Evolutionary conservation across 805 yeast genomes (phyloP).

Genomic region (Metschnikowia bowlesiae): DNA sequence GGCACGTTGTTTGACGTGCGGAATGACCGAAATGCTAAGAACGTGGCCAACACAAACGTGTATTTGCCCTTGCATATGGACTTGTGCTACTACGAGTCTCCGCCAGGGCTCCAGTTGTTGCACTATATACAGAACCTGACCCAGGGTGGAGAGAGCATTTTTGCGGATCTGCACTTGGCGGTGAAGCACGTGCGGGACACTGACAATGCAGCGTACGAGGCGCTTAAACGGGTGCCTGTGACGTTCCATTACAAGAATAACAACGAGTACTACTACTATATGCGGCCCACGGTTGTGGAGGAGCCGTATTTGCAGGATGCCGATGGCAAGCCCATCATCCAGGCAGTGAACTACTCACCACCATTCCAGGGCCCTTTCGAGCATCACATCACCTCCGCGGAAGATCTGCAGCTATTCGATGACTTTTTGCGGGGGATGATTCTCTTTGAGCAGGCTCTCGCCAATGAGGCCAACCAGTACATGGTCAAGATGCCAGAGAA

Average conservation of each 20-base stretch:
- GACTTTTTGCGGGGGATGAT: slow-evolving; percentile 57
- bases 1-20: slow-evolving; percentile 69
- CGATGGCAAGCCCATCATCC: slow-evolving; percentile 33
- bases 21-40: slow-evolving; percentile 37
- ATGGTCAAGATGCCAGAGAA: slow-evolving; percentile 53
- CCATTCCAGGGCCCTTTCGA: slow-evolving; percentile 82
- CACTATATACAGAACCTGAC: slow-evolving; percentile 56
- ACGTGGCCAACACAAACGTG: slow-evolving; percentile 64
- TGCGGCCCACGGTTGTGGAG: slow-evolving; percentile 61
- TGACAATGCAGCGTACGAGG: slow-evolving; percentile 62
- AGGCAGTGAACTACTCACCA: slow-evolving; percentile 69
- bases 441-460: slow-evolving; percentile 56
- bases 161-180: slow-evolving; percentile 67
- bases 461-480: slow-evolving; percentile 49
- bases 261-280: slow-evolving; percentile 56
- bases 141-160: slow-evolving; percentile 63
- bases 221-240: slow-evolving; percentile 57
- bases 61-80: slow-evolving; percentile 77
- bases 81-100: slow-evolving; percentile 69
- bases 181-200: slow-evolving; percentile 49
- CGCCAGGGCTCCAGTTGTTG: slow-evolving; percentile 72
- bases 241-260: slow-evolving; percentile 65
- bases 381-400: slow-evolving; percentile 42
- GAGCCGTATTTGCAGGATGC: slow-evolving; percentile 24
- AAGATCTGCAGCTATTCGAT: slow-evolving; percentile 34